Evolutionary conservation across 108 stramenopile species (phyloP), one percentile per base, ranked within the genome.

Genomic region (Cyclotella distinguenda): DNA sequence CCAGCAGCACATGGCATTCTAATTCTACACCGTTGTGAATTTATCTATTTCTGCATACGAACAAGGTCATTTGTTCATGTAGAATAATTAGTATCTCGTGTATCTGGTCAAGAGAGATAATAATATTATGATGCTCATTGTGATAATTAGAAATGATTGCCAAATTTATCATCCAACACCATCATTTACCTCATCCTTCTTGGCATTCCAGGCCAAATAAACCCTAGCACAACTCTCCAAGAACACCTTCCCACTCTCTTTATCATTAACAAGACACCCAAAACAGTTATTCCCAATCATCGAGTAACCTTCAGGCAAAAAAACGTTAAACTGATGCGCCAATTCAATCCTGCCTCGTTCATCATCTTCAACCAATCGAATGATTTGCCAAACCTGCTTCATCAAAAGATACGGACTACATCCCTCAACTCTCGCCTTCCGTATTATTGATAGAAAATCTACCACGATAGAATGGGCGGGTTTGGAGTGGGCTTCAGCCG

Each of bases 241-340:
- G n/a, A 66, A 56, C 15, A 34, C 42, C 1, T 57, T 31, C 0
- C 19, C 16, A 10, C 16, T 28, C 16, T 25, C 12, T 23, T 5
- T 13, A 1, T 28, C n/a, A 19, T 7, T 50, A 16, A 7, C 15
- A 19, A 1, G 7, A 3, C 36, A 23, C 19, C 61, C 10, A 0
- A 70, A 49, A 42, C 53, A 50, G 18, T 70, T 61, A 7, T 25
- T 19, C 10, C 60, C 60, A 36, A 61, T 18, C 69, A 70, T 70
- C 32, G 69, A 61, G 33, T 70, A 70, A 34, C 69, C 69, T 12
- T 70, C 39, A 4, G 69, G 69, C 12, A 70, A 23, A 13, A 70
- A 70, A 15, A 34, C 50, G 30, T 70, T 60, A 45, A 70, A 70
- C 28, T 53, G 60, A 11, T 12, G 16, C 11, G 58, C 58, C 15